phyloP scores from a whole-genome alignment of 371 early-diverging fungal species.

The Apophysomyces elegans region DNA sequence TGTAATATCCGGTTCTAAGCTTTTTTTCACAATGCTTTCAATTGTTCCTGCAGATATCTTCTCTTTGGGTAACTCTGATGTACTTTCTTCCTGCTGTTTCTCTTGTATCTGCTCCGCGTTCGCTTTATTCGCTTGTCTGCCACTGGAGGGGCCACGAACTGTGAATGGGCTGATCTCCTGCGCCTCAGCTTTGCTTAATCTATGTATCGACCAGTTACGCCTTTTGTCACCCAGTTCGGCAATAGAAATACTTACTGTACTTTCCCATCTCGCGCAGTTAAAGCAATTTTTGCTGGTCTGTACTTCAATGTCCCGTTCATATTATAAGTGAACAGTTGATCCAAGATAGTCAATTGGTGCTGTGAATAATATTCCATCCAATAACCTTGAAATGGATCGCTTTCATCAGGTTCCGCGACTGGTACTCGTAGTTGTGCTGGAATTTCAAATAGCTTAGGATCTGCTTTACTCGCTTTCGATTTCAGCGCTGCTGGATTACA shows the following conservation, averaged over 20 bases:
- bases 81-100: constrained; percentile 27
- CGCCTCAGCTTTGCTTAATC: constrained; percentile 39
- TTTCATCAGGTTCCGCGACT: constrained; percentile 35
- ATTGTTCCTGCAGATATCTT: constrained; percentile 44
- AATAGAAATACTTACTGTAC: constrained; percentile 19
- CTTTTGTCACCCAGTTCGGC: background rate
- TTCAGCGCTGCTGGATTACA: constrained; percentile 53
- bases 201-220: constrained; percentile 7
- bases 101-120: constrained; percentile 6
- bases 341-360: constrained; percentile 72
- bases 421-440: constrained; percentile 33
- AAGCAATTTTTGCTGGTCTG: constrained; percentile 42
- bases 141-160: constrained; percentile 29
- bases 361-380: constrained; percentile 86
- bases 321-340: constrained; percentile 76
- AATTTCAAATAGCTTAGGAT: constrained; percentile 28
- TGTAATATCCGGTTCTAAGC: constrained; percentile 62
- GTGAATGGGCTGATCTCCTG: constrained; percentile 58
- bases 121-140: constrained; percentile 10
- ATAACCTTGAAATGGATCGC: constrained; percentile 57
- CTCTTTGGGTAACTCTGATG: constrained; percentile 23
- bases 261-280: constrained; percentile 26
- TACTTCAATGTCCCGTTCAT: constrained; percentile 84
- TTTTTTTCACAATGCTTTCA: constrained; percentile 54
- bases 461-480: constrained; percentile 29